phyloP scores from a whole-genome alignment of 352 stramenopile genomes.

The Phytophthora colocasiae region DNA sequence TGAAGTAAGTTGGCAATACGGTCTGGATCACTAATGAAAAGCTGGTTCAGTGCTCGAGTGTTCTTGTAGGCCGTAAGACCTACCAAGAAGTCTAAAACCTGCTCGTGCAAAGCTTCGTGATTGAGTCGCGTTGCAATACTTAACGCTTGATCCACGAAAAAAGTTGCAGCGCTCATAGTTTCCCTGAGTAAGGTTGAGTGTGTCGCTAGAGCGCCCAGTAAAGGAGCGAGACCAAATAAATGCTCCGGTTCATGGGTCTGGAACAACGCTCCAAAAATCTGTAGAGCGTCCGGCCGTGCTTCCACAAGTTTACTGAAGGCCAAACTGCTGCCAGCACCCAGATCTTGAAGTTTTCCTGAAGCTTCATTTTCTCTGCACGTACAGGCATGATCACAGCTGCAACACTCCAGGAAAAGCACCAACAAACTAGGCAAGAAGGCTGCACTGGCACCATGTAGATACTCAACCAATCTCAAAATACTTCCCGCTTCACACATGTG shows the following conservation, averaged over 20 bases:
- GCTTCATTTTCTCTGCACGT: constrained; percentile 4
- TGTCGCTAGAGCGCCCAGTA: constrained; percentile 50
- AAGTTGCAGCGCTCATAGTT: constrained; percentile 39
- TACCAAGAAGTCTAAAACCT: constrained; percentile 59
- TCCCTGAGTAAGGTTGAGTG: constrained; percentile 39
- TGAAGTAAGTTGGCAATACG: constrained; percentile 67
- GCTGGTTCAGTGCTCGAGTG: constrained; percentile 37
- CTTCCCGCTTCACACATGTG: constrained; percentile 34
- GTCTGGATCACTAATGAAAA: constrained; percentile 59
- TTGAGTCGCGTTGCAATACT: constrained; percentile 45
- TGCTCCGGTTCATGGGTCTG: constrained; percentile 43
- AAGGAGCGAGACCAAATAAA: constrained; percentile 50
- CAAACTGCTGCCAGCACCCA: constrained; percentile 16
- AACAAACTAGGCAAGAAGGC: constrained; percentile 42
- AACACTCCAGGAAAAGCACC: constrained; percentile 51
- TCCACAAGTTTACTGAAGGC: constrained; percentile 52
- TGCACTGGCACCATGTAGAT: constrained; percentile 38
- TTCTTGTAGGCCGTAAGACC: constrained; percentile 64
- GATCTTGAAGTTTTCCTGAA: neutral
- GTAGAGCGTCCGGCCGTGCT: constrained; percentile 26
- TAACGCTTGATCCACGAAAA: constrained; percentile 49
- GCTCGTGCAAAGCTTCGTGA: constrained; percentile 43
- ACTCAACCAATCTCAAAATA: constrained; percentile 41
- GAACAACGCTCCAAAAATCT: constrained; percentile 50
- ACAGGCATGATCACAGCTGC: constrained; percentile 27